Base-by-base conservation (phyloP, 495 filamentous ascomycete genomes). In the Penicillium verhagenii region DNA sequence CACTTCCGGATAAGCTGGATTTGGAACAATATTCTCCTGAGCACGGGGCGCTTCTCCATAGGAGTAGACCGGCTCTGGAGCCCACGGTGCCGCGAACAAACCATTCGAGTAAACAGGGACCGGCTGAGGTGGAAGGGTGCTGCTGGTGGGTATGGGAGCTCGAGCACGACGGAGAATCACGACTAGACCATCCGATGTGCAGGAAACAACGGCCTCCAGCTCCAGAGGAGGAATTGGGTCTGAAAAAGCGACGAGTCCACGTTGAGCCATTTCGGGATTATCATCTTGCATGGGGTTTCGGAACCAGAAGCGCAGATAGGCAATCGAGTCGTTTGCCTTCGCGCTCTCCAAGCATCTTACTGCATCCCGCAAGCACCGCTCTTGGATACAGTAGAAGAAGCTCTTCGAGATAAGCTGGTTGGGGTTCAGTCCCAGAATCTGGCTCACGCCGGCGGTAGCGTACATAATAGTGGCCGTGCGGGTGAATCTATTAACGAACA, bases 321-420 rank as follows among this genome's bases (percentile, higher is more conserved):
- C 91, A 59, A 96, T 95, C 11, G 91, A 95, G 58, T 95, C 90
- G 60, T 96, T 95, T n/a, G 85, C 86, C 65, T 96, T 95, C 6
- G 91, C 91, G 58, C 85, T 86, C 65, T 95, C 90, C 39, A 96
- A 70, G 58, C 86, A 91, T 53, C 83, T 79, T 11, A 92, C 81
- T 13, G 89, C 90, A 59, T 92, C 87, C 13, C 78, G 72, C 20
- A 92, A 70, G 58, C 89, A 92, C 9, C 40, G 3, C 29, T 66
- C 63, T 50, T 66, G 60, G 20, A 66, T 66, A 42, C 63, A 66
- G 35, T 63, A 63, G 52, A 63, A 66, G 38, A 66, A 63, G 43
- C 60, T 64, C 19, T 57, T 56, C 14, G 61, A 64, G 9, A 60
- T 53, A 7, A 67, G 56, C 29, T 59, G 49, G 14, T 39, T 29